phyloP scores from a whole-genome alignment of 2,329 filamentous ascomycete species.

The Orbilia ellipsospora region DNA sequence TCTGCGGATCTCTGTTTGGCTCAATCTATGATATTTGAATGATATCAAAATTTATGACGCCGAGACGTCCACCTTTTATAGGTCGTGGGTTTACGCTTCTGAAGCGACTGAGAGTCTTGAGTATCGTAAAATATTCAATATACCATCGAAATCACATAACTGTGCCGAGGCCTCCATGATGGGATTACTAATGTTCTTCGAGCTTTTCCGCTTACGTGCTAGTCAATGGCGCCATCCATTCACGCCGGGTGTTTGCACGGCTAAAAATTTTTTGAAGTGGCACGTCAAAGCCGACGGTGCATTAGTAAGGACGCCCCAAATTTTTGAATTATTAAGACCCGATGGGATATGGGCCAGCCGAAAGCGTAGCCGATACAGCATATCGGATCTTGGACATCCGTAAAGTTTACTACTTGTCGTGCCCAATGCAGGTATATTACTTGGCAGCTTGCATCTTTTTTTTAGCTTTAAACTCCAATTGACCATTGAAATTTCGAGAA shows the following conservation, averaged over 20 bases:
- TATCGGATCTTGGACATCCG: slow-evolving; percentile 32
- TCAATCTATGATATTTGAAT: too few species aligned
- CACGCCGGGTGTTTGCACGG: slow-evolving; percentile 26
- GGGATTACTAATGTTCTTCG: slow-evolving; percentile 31
- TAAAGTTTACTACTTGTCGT: not conserved
- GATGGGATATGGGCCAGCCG: not conserved
- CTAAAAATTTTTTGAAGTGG: not conserved
- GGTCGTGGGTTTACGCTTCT: too few species aligned
- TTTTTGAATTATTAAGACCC: too few species aligned
- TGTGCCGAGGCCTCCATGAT: not conserved
- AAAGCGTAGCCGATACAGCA: slow-evolving; percentile 14
- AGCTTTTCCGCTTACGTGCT: slow-evolving; percentile 28
- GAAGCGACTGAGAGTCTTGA: too few species aligned
- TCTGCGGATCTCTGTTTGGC: too few species aligned
- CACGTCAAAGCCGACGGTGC: too few species aligned
- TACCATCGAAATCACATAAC: not conserved
- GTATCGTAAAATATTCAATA: not conserved
- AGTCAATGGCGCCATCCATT: slow-evolving; percentile 10
- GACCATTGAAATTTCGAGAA: not conserved
- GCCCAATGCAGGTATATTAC: too few species aligned
- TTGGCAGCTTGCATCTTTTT: too few species aligned
- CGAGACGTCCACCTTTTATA: too few species aligned
- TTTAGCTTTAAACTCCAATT: too few species aligned
- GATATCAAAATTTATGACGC: too few species aligned
- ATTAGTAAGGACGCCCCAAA: too few species aligned